Percentiles rank a stretch among this genome's conserved stretches.
Conservation (phyloP, 164 flowering plant species). For the Paratinospora sagittata region DNA sequence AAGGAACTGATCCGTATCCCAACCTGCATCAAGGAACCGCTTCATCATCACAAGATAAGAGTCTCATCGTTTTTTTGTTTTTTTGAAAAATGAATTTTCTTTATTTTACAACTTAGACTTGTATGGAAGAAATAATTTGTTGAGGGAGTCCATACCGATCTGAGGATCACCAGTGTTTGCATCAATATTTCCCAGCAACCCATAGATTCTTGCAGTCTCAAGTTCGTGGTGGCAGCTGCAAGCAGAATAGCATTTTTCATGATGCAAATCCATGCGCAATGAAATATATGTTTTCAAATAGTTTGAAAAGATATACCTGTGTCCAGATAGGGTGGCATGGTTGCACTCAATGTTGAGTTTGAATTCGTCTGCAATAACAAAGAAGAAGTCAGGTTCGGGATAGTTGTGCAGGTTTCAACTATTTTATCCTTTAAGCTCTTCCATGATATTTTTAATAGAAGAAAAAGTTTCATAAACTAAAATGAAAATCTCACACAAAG, state of each 20-base stretch:
- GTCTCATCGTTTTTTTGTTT: neutral
- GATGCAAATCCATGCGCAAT: neutral
- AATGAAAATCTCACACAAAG: neutral
- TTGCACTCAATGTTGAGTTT: constrained; percentile 96
- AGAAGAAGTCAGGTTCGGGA: neutral
- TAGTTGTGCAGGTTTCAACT: neutral
- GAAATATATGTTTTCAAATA: neutral
- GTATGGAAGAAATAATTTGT: neutral
- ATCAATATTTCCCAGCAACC: constrained; percentile 87
- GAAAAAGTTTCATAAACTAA: neutral
- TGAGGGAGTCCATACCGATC: constrained; percentile 44
- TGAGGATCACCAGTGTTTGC: constrained; percentile 98
- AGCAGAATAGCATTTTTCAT: neutral
- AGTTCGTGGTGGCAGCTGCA: constrained; percentile 95
- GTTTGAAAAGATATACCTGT: constrained; percentile 43
- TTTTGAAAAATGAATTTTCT: neutral
- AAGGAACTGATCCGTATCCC: constrained; percentile 98
- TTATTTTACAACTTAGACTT: neutral
- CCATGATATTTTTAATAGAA: too few species aligned
- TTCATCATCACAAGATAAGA: neutral
- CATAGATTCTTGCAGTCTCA: constrained; percentile 95
- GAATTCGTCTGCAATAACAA: constrained; percentile 59
- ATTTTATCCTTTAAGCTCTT: neutral
- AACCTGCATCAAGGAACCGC: constrained; percentile 49
- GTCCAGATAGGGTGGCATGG: constrained; percentile 95